Percentiles rank a stretch among this genome's conserved stretches.
Conservation (phyloP, 1,139 yeast genomes). For the Candida labiduridarum region DNA sequence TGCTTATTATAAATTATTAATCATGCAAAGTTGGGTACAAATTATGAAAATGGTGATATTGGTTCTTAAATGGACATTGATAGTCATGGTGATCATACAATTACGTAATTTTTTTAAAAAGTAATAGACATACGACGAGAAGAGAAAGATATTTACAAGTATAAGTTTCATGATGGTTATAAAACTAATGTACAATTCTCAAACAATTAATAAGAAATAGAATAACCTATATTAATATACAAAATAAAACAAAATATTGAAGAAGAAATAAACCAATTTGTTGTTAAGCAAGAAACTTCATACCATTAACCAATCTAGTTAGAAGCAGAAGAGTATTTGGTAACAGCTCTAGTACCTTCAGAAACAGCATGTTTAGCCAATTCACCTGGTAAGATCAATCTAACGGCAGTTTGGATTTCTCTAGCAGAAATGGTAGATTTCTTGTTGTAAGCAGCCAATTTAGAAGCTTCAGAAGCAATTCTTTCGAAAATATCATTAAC, state of each 20-base stretch:
- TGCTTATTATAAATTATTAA: conserved; percentile 1
- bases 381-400: conserved; percentile 99
- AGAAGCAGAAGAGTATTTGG: conserved; percentile 94
- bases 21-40: conserved; percentile 5
- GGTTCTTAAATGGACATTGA: background rate
- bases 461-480: conserved; percentile 97
- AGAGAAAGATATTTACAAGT: background rate
- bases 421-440: conserved; percentile 98
- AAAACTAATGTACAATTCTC: conserved; percentile 21
- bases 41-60: background rate
- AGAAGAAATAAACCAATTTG: conserved; percentile 8
- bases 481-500: conserved; percentile 96
- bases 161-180: background rate
- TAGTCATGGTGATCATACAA: background rate
- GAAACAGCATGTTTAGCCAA: conserved; percentile 99
- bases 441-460: conserved; percentile 99
- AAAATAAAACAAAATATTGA: conserved; percentile 8
- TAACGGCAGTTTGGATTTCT: conserved; percentile 99
- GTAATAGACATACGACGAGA: background rate
- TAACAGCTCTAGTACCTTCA: conserved; percentile 99
- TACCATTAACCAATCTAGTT: conserved; percentile 24
- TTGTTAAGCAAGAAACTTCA: background rate
- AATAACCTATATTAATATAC: conserved; percentile 10
- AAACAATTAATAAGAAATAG: background rate
- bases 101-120: conserved; percentile 2